Percentiles rank a stretch among this genome's conserved stretches.
Conservation (phyloP, 2,329 filamentous ascomycete species). For the Helotiales sp. region DNA sequence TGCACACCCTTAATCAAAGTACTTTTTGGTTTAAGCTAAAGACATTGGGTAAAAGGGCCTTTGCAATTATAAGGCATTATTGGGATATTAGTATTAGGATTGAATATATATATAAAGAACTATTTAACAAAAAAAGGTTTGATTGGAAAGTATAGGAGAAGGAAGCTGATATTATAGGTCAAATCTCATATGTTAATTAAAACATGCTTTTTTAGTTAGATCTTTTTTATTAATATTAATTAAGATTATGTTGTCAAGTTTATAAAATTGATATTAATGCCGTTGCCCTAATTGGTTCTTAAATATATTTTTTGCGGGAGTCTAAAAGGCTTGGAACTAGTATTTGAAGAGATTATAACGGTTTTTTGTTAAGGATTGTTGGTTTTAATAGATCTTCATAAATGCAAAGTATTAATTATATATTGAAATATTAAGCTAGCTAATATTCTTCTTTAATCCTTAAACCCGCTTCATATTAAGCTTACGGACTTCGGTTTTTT, state of each 20-base stretch:
- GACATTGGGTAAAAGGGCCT: conserved; percentile 21
- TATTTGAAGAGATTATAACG: conserved; percentile 6
- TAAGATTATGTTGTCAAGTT: too few relatives aligned
- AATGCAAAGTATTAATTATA: conserved; percentile 1
- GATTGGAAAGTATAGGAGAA: conserved; percentile 24
- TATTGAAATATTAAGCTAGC: conserved; percentile 30
- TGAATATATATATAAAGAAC: conserved; percentile 34
- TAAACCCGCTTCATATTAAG: conserved; percentile 53
- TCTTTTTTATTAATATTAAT: too few relatives aligned
- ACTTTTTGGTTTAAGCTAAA: conserved; percentile 14
- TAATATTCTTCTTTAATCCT: conserved; percentile 48
- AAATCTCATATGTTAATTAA: too few relatives aligned
- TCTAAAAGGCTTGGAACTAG: conserved; percentile 20
- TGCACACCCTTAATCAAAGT: conserved; percentile 9
- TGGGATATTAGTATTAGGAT: conserved; percentile 30
- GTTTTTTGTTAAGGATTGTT: conserved; percentile 25
- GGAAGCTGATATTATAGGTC: too few relatives aligned
- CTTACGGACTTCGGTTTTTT: conserved; percentile 37
- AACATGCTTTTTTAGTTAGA: too few relatives aligned
- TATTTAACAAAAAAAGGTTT: conserved; percentile 15
- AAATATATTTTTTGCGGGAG: conserved; percentile 28
- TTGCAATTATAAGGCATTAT: conserved; percentile 19
- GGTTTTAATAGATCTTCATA: conserved; percentile 30
- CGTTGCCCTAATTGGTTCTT: conserved; percentile 24
- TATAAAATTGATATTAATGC: conserved; percentile 8